Conservation (phyloP, 2,329 filamentous ascomycete genomes). For the Alternaria arbusti region DNA sequence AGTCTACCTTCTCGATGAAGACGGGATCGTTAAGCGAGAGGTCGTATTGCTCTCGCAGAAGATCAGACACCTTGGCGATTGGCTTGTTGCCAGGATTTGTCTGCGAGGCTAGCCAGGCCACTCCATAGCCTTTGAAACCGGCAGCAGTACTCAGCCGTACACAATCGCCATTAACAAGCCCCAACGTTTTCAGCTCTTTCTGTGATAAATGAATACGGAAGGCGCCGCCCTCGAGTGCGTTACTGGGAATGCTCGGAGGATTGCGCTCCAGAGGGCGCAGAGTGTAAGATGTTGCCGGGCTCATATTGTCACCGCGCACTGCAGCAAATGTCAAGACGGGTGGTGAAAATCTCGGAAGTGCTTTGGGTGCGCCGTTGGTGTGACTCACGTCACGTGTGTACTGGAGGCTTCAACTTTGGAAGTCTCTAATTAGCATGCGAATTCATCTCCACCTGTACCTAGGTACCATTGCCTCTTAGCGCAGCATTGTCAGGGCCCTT, state of each 20-base stretch:
- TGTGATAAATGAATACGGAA: conserved; percentile 66
- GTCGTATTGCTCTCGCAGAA: conserved; percentile 73
- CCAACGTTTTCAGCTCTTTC: conserved; percentile 62
- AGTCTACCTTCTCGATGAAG: conserved; percentile 60
- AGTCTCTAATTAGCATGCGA: background rate
- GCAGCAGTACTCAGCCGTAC: conserved; percentile 59
- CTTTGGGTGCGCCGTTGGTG: background rate
- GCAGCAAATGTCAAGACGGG: background rate
- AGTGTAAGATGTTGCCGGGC: conserved; percentile 51
- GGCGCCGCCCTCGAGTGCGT: conserved; percentile 61
- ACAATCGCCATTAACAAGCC: conserved; percentile 64
- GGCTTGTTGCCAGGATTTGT: conserved; percentile 48
- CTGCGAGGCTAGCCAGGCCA: conserved; percentile 66
- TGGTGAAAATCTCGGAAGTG: background rate
- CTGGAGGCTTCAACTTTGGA: background rate
- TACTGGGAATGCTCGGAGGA: conserved; percentile 52
- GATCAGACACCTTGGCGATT: conserved; percentile 69
- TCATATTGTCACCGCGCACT: conserved; percentile 20
- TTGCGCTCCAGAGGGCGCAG: conserved; percentile 61
- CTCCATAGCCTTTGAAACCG: conserved; percentile 59
- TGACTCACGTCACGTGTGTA: conserved; percentile 11
- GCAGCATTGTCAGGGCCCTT: background rate
- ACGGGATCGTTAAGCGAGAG: conserved; percentile 67
- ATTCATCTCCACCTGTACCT: background rate
- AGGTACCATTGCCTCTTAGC: background rate